Conservation (phyloP, 1,284 basidiomycete genomes). For the Laetiporus sulphureus region DNA sequence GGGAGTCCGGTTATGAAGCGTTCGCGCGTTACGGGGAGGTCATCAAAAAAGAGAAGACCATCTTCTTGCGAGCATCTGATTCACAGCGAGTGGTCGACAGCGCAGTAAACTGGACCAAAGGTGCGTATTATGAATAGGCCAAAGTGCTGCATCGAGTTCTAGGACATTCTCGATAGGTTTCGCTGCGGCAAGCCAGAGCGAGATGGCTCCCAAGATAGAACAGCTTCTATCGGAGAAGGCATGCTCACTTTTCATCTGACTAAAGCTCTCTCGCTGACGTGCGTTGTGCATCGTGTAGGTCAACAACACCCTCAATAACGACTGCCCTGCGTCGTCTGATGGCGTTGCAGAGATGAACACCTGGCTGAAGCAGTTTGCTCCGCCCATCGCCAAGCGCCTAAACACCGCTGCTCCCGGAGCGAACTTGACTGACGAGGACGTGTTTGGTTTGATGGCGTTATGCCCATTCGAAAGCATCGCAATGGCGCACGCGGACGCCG, state of each 20-base stretch:
- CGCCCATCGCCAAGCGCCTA: conserved; percentile 50
- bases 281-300: conserved; percentile 18
- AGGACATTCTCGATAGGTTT: conserved; percentile 39
- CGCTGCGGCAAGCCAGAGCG: conserved; percentile 24
- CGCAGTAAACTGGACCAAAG: conserved; percentile 65
- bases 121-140: conserved; percentile 27
- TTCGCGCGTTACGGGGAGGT: conserved; percentile 21
- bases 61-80: conserved; percentile 64
- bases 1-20: conserved; percentile 39
- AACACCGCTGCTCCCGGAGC: conserved; percentile 56
- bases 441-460: conserved; percentile 58
- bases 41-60: conserved; percentile 13
- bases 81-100: conserved; percentile 58
- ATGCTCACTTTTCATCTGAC: background rate
- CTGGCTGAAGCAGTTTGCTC: conserved; percentile 54
- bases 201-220: conserved; percentile 34
- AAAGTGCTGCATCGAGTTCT: background rate
- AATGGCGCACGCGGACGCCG: conserved; percentile 22
- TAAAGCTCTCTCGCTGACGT: background rate
- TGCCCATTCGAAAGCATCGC: conserved; percentile 74
- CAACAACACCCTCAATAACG: conserved; percentile 72
- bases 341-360: conserved; percentile 35
- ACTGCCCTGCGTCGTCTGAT: conserved; percentile 53
- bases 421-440: conserved; percentile 48
- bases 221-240: conserved; percentile 43